Evolutionary conservation across 129 eudicot genomes (phyloP).

Genomic region (Lonicera japonica): DNA sequence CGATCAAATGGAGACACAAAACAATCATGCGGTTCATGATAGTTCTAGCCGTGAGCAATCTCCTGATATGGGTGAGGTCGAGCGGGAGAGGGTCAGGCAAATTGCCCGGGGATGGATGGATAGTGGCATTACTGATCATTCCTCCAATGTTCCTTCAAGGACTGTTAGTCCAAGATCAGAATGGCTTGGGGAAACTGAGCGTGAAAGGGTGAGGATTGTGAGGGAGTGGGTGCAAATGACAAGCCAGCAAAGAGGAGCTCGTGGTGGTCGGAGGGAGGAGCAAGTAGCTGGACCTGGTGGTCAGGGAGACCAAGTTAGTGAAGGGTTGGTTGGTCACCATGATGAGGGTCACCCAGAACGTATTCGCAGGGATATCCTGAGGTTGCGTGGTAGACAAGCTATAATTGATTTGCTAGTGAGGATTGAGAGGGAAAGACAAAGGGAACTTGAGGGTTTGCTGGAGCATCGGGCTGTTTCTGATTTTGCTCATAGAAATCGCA

Average conservation of each 20-base stretch:
- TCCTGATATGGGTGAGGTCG: constrained; percentile 95
- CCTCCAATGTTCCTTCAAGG: constrained; percentile 48
- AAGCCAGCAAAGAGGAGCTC: constrained; percentile 80
- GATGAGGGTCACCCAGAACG: constrained; percentile 87
- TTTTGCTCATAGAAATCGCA: constrained; percentile 96
- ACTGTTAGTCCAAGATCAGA: constrained; percentile 63
- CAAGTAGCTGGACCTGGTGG: constrained; percentile 26
- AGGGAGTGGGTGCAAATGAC: constrained; percentile 99
- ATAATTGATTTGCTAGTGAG: constrained; percentile 83
- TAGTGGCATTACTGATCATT: constrained; percentile 58
- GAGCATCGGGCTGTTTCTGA: constrained; percentile 97
- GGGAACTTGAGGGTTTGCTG: constrained; percentile 84
- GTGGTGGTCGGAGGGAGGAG: constrained; percentile 63
- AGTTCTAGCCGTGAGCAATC: constrained; percentile 79
- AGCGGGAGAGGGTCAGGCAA: constrained; percentile 97
- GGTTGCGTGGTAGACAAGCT: constrained; percentile 96
- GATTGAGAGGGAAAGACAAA: constrained; percentile 85
- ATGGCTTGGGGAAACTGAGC: constrained; percentile 97
- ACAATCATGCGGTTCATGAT: constrained; percentile 37
- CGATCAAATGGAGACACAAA: constrained; percentile 44
- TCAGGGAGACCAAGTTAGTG: constrained; percentile 41
- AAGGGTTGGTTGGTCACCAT: constrained; percentile 47
- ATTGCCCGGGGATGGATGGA: constrained; percentile 98
- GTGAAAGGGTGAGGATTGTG: constrained; percentile 93
- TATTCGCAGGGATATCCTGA: constrained; percentile 75